Percentiles rank a stretch among this genome's conserved stretches.
These are phyloP conservation scores for Aspergillus haitiensis DNA, from an alignment of 495 filamentous ascomycete species.

Conservation along the genomic window DNA sequence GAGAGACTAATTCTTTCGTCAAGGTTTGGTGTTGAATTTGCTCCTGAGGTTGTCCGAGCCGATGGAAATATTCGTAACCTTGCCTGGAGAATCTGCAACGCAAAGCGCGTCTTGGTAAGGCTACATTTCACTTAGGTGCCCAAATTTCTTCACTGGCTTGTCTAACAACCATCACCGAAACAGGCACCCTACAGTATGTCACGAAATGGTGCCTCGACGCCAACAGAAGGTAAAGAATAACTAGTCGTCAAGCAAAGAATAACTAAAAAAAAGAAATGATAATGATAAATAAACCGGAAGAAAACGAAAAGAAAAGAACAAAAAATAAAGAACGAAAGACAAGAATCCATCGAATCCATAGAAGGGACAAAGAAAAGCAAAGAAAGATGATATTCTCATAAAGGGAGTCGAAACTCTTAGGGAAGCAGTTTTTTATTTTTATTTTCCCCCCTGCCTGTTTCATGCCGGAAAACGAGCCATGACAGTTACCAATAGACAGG, in stretches of 20 bases:
- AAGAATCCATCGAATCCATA: background rate
- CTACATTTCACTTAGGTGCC: background rate
- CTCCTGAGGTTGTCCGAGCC: slow-evolving; percentile 85
- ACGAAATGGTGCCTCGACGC: slow-evolving; percentile 43
- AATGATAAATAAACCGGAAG: too few species aligned
- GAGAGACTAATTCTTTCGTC: background rate
- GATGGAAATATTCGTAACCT: slow-evolving; percentile 91
- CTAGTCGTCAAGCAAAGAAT: too few species aligned
- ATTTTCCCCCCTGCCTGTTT: background rate
- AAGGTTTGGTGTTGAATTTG: slow-evolving; percentile 94
- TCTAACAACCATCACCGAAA: slow-evolving; percentile 2
- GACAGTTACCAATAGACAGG: slow-evolving; percentile 6
- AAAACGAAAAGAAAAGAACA: too few species aligned
- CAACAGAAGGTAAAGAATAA: slow-evolving; percentile 35
- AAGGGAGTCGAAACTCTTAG: background rate
- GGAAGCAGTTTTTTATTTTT: background rate
- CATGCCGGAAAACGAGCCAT: slow-evolving; percentile 5
- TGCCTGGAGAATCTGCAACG: slow-evolving; percentile 93
- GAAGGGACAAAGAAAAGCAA: slow-evolving; percentile 26
- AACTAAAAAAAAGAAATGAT: too few species aligned
- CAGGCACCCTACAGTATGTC: slow-evolving; percentile 54
- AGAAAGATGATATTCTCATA: slow-evolving; percentile 11
- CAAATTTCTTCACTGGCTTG: background rate
- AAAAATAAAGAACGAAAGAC: background rate
- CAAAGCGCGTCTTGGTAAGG: slow-evolving; percentile 84